These are phyloP conservation scores for Omphalotus guepiniiformis DNA, from an alignment of 768 basidiomycete genomes.

Conservation along the genomic window DNA sequence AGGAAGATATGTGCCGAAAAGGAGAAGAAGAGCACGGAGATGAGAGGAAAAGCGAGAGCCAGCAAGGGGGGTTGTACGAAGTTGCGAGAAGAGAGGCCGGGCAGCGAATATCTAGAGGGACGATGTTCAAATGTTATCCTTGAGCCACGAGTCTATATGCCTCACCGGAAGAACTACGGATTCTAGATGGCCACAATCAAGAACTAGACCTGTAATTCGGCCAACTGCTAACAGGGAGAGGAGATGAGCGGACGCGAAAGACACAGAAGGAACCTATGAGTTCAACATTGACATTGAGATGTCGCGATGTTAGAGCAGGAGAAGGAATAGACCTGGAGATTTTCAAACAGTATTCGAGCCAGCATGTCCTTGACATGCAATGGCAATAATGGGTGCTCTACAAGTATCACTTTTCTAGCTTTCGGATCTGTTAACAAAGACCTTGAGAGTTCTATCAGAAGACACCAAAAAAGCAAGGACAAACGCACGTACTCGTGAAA, in stretches of 20 bases:
- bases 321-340: constrained; percentile 61
- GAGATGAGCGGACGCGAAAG: constrained; percentile 87
- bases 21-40: constrained; percentile 73
- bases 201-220: constrained; percentile 86
- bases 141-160: constrained; percentile 4
- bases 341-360: constrained; percentile 83
- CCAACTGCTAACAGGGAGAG: constrained; percentile 84
- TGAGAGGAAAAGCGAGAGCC: constrained; percentile 80
- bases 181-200: constrained; percentile 92
- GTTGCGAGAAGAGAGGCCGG: constrained; percentile 77
- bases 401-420: constrained; percentile 87
- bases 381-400: constrained; percentile 88
- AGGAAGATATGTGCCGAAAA: constrained; percentile 83
- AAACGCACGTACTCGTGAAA: constrained; percentile 71
- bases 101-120: constrained; percentile 79
- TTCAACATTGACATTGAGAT: neutral
- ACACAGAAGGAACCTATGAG: constrained; percentile 83
- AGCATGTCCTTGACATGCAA: constrained; percentile 85
- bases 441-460: constrained; percentile 38
- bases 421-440: constrained; percentile 93
- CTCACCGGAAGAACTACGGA: constrained; percentile 83
- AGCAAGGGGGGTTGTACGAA: constrained; percentile 83
- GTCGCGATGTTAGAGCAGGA: neutral
- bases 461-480: neutral
- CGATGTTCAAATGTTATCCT: constrained; percentile 1